A percentile compares a stretch with the other conserved stretches of the same genome.
Conservation (phyloP, 108 stramenopile species). For the Cyclostephanos invisitatus region DNA sequence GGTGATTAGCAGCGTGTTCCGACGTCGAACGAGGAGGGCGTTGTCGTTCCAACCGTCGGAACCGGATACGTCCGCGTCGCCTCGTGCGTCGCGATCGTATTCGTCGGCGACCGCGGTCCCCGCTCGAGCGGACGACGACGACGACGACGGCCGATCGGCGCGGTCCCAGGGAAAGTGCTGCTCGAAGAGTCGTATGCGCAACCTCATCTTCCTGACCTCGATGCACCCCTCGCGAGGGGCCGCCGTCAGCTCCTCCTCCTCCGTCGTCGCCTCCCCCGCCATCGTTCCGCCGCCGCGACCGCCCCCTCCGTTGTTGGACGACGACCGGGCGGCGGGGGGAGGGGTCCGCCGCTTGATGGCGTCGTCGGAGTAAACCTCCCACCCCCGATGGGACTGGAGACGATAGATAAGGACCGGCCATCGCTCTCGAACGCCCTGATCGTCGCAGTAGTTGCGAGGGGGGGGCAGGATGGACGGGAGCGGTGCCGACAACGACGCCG, state of each 20-base stretch:
- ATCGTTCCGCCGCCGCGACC: background rate
- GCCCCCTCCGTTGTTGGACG: background rate
- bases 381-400: slow-evolving; percentile 36
- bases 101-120: background rate
- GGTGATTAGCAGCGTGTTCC: slow-evolving; percentile 37
- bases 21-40: slow-evolving; percentile 45
- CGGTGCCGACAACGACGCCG: background rate
- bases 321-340: no score
- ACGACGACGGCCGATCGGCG: background rate
- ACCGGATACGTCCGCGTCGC: slow-evolving; percentile 26
- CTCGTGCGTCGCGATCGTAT: background rate
- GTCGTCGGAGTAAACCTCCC: slow-evolving; percentile 37
- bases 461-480: background rate
- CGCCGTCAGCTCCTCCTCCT: slow-evolving; percentile 33
- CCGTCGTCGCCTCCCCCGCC: background rate
- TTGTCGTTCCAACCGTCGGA: slow-evolving; percentile 51
- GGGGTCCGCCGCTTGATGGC: slow-evolving; percentile 9
- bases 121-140: background rate
- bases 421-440: slow-evolving; percentile 20
- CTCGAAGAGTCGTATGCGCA: slow-evolving; percentile 38
- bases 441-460: slow-evolving; percentile 16
- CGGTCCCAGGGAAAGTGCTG: slow-evolving; percentile 32
- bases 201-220: slow-evolving; percentile 44
- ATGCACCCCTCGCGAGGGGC: slow-evolving; percentile 43
- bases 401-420: slow-evolving; percentile 46